Conservation (phyloP, 257 asterid genomes). For the Leptodermis oblonga region DNA sequence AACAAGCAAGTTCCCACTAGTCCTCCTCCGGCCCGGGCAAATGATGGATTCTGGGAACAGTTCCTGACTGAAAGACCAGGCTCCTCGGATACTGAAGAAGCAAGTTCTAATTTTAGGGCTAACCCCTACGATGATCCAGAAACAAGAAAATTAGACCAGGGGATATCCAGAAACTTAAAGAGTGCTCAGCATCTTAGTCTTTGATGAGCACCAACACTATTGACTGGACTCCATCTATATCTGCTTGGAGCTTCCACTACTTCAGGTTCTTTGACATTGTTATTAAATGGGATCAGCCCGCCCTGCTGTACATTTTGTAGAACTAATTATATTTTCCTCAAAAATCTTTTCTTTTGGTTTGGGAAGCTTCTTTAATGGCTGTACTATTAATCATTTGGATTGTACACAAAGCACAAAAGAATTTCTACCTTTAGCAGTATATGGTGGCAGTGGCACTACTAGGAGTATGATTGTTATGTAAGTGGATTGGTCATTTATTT, state of each 20-base stretch:
- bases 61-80: slow-evolving; percentile 90
- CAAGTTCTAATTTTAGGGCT: slow-evolving; percentile 50
- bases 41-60: slow-evolving; percentile 94
- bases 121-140: slow-evolving; percentile 40
- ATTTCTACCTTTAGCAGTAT: background rate
- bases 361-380: too few species aligned
- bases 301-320: background rate
- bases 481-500: background rate
- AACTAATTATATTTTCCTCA: background rate
- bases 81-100: slow-evolving; percentile 71
- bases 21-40: slow-evolving; percentile 49
- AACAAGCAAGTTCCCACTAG: slow-evolving; percentile 39
- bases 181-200: slow-evolving; percentile 72
- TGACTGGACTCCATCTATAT: background rate
- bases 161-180: slow-evolving; percentile 42
- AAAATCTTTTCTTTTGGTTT: background rate
- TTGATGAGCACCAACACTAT: slow-evolving; percentile 24
- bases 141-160: slow-evolving; percentile 39
- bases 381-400: background rate
- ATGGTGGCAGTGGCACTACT: background rate
- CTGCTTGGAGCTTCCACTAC: too few species aligned
- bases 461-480: background rate
- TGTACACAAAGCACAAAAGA: background rate
- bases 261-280: background rate
- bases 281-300: background rate